Evolutionary conservation across 257 asterid genomes (phyloP).

Genomic region (Fraxinus quadrangulata): DNA sequence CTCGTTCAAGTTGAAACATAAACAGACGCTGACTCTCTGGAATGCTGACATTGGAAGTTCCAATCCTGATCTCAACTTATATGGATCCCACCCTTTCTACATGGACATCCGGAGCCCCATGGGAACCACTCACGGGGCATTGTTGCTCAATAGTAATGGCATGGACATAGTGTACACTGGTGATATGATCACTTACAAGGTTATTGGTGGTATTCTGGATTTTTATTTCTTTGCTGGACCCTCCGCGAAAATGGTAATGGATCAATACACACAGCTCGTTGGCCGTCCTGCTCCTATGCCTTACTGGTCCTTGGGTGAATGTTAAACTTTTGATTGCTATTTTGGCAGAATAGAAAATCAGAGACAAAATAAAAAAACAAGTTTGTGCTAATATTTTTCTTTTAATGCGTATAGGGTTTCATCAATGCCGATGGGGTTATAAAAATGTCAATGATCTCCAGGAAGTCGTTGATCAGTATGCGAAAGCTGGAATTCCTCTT

Average conservation of each 20-base stretch:
- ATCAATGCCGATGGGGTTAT: conserved; percentile 38
- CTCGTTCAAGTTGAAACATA: conserved; percentile 34
- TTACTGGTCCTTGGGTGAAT: conserved; percentile 40
- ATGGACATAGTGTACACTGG: conserved; percentile 36
- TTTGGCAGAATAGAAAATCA: background rate
- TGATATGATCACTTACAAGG: conserved; percentile 29
- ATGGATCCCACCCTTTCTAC: conserved; percentile 59
- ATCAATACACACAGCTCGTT: conserved; percentile 35
- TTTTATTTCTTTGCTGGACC: conserved; percentile 35
- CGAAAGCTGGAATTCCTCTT: conserved; percentile 30
- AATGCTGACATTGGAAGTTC: conserved; percentile 41
- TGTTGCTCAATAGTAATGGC: conserved; percentile 37
- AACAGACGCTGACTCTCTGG: conserved; percentile 52
- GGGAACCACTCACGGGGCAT: conserved; percentile 32
- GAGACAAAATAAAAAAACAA: background rate
- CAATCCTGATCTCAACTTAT: conserved; percentile 39
- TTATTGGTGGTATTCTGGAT: conserved; percentile 35
- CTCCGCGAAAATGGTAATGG: conserved; percentile 27
- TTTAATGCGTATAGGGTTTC: conserved; percentile 26
- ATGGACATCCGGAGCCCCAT: conserved; percentile 26
- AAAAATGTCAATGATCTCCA: conserved; percentile 25
- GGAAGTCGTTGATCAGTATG: conserved; percentile 28
- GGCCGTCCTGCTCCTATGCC: conserved; percentile 42
- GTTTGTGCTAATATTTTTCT: background rate
- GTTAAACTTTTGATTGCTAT: background rate